Conservation (phyloP, 2,329 filamentous ascomycete genomes). For the Orbilia quercus region DNA sequence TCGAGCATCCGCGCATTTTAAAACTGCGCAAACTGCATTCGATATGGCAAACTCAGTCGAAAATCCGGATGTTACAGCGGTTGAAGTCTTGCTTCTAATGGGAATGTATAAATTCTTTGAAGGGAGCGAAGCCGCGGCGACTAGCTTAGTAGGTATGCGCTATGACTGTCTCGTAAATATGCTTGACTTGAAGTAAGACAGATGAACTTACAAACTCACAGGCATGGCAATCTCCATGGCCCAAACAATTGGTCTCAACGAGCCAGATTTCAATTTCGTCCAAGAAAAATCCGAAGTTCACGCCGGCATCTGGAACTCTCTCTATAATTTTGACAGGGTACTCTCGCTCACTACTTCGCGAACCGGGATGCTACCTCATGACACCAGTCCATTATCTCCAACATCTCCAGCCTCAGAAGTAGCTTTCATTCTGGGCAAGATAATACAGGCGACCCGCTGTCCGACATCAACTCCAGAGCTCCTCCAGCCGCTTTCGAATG, state of each 20-base stretch:
- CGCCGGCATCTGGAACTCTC: conserved; percentile 44
- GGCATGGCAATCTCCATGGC: conserved; percentile 52
- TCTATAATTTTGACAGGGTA: conserved; percentile 45
- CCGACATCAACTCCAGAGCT: conserved; percentile 34
- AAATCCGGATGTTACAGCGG: conserved; percentile 40
- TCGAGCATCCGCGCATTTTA: conserved; percentile 39
- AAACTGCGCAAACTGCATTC: conserved; percentile 42
- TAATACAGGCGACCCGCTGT: conserved; percentile 33
- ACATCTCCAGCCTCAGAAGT: conserved; percentile 25
- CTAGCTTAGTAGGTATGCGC: conserved; percentile 37
- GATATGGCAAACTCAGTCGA: conserved; percentile 42
- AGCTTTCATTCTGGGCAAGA: conserved; percentile 35
- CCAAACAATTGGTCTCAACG: conserved; percentile 43
- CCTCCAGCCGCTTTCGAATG: conserved; percentile 44
- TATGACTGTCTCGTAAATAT: no score
- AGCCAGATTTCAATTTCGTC: conserved; percentile 2
- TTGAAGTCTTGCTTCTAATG: conserved; percentile 39
- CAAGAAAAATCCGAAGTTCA: conserved; percentile 16
- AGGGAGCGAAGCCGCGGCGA: conserved; percentile 25
- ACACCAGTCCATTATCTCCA: conserved; percentile 16
- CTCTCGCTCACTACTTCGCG: conserved; percentile 34
- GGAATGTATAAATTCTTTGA: conserved; percentile 47
- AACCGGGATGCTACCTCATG: conserved; percentile 24
- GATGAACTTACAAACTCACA: neutral
- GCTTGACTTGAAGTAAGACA: no score